Conservation (phyloP, 495 filamentous ascomycete species). For the Extremus antarcticus region DNA sequence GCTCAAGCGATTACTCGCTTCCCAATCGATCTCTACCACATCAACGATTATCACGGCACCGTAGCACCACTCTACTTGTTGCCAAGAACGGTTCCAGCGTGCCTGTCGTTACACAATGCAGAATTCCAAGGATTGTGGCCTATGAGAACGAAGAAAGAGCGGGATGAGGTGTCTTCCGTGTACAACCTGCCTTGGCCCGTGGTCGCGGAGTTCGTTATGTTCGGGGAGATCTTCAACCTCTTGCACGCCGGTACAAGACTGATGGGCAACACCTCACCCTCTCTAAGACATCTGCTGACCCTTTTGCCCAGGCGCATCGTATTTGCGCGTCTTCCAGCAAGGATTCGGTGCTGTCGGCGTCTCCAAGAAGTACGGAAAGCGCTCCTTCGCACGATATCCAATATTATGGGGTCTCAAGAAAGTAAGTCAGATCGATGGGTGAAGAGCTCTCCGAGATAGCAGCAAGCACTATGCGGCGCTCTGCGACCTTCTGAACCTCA, state of each 20-base stretch:
- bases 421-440: no score
- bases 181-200: constrained; percentile 48
- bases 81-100: constrained; percentile 48
- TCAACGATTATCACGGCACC: constrained; percentile 74
- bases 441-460: no score
- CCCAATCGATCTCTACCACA: constrained; percentile 60
- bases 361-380: constrained; percentile 60
- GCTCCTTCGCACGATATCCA: constrained; percentile 60
- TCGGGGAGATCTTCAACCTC: constrained; percentile 58
- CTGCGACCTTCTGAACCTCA: no score
- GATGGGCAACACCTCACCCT: no score
- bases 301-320: no score
- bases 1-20: constrained; percentile 47
- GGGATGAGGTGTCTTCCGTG: constrained; percentile 55
- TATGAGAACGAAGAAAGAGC: constrained; percentile 56
- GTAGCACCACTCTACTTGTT: constrained; percentile 60
- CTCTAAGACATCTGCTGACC: no score
- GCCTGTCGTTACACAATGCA: constrained; percentile 50
- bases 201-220: constrained; percentile 48
- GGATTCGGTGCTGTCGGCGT: constrained; percentile 66
- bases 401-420: constrained; percentile 64
- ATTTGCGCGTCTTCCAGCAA: constrained; percentile 60
- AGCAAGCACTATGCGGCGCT: no score
- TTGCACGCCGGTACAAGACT: constrained; percentile 59
- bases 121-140: constrained; percentile 66